Evolutionary conservation across 2,329 filamentous ascomycete species (phyloP).

Genomic region (Trichoderma brevicompactum): DNA sequence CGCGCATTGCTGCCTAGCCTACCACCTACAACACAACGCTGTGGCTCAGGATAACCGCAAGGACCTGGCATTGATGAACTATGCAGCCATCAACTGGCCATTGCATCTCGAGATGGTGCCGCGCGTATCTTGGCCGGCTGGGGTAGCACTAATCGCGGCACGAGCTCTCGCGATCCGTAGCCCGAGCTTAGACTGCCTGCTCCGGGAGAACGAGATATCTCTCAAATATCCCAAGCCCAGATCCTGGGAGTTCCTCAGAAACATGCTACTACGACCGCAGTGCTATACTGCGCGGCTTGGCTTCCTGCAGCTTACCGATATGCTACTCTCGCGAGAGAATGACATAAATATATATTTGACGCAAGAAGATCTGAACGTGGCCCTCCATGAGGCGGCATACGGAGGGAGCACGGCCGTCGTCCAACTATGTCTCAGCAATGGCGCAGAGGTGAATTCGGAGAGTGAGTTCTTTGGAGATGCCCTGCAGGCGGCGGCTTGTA

Average conservation of each 20-base stretch:
- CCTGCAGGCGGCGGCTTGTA: neutral
- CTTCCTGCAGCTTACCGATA: neutral
- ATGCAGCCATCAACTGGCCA: neutral
- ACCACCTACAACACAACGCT: neutral
- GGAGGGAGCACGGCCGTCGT: neutral
- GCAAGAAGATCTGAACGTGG: neutral
- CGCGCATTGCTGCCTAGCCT: slow-evolving; percentile 7
- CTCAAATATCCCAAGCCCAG: too few species aligned
- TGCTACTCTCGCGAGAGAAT: neutral
- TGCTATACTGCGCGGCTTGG: neutral
- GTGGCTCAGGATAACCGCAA: neutral
- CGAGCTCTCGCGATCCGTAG: neutral
- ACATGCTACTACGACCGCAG: neutral
- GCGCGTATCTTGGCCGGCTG: neutral
- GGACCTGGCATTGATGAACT: neutral
- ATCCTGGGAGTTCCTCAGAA: too few species aligned
- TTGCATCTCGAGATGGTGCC: slow-evolving; percentile 10
- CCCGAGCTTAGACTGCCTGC: neutral
- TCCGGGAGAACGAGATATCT: too few species aligned
- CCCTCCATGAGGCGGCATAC: neutral
- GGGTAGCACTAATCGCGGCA: neutral
- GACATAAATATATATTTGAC: neutral
- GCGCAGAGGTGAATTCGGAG: slow-evolving; percentile 13
- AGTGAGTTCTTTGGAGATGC: neutral
- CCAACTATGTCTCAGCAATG: neutral